phyloP scores from a whole-genome alignment of 1,139 yeast genomes.

The Geotrichum candidum region DNA sequence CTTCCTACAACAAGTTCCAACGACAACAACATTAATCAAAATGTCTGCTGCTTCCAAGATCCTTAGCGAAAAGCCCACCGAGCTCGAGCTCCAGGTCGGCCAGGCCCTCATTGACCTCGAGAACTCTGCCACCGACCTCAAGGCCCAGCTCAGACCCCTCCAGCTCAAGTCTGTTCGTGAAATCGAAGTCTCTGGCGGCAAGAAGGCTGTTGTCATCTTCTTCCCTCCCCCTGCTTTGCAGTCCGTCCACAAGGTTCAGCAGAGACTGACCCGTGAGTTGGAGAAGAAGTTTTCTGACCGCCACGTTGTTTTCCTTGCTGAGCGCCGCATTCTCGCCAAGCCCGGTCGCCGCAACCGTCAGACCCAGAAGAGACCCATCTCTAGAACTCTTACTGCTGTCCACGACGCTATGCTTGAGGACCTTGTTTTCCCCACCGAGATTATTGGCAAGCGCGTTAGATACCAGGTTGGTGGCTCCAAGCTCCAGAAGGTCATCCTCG shows the following conservation, averaged over 20 bases:
- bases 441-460: slow-evolving; percentile 98
- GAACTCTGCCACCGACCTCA: slow-evolving; percentile 85
- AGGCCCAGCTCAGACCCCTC: slow-evolving; percentile 96
- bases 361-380: slow-evolving; percentile 98
- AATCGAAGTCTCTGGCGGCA: slow-evolving; percentile 97
- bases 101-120: slow-evolving; percentile 98
- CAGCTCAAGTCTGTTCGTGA: slow-evolving; percentile 98
- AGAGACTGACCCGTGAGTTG: slow-evolving; percentile 92
- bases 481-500: slow-evolving; percentile 96
- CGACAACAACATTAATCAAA: slow-evolving; percentile 27
- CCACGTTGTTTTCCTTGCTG: slow-evolving; percentile 98
- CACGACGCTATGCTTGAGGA: slow-evolving; percentile 99
- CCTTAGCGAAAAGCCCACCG: slow-evolving; percentile 70
- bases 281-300: slow-evolving; percentile 99
- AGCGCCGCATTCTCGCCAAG: slow-evolving; percentile 99
- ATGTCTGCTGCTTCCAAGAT: slow-evolving; percentile 97
- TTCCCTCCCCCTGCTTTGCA: slow-evolving; percentile 94
- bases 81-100: slow-evolving; percentile 98
- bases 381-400: slow-evolving; percentile 98
- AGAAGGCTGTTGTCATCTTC: slow-evolving; percentile 96
- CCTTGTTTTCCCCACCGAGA: slow-evolving; percentile 99
- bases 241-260: slow-evolving; percentile 95
- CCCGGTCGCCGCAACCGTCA: slow-evolving; percentile 72
- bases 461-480: slow-evolving; percentile 98
- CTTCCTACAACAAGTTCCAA: slow-evolving; percentile 3